Percentiles rank a stretch among this genome's conserved stretches.
Evolutionary conservation across 2,329 filamentous ascomycete genomes (phyloP).

Genomic region (Neonectria ditissima): DNA sequence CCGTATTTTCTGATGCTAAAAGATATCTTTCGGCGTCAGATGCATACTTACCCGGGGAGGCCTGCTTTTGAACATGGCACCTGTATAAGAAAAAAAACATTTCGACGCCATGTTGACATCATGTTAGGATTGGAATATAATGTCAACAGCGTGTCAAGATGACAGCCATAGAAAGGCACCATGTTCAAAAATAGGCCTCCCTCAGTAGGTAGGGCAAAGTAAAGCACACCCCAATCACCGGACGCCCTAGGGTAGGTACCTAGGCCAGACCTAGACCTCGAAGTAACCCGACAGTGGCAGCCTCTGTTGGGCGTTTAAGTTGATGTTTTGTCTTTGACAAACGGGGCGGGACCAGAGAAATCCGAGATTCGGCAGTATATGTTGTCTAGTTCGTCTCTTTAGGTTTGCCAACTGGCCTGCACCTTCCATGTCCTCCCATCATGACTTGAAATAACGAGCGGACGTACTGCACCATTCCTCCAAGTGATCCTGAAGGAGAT

Average conservation of each 20-base stretch:
- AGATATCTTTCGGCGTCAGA: no score
- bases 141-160: no score
- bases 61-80: no score
- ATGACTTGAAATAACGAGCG: neutral
- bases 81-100: no score
- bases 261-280: no score
- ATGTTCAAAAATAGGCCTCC: no score
- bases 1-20: no score
- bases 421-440: no score
- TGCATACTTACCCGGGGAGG: no score
- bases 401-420: neutral
- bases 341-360: neutral
- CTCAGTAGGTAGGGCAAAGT: neutral
- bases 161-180: no score
- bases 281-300: neutral
- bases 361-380: neutral
- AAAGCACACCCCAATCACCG: neutral
- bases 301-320: neutral
- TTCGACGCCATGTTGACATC: no score
- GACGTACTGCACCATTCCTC: neutral
- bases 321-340: neutral
- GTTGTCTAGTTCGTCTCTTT: neutral
- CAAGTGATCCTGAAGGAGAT: neutral
- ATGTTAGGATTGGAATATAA: no score
- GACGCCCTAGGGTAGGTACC: neutral